Base-by-base conservation (phyloP, 768 basidiomycete species). In the Russula abietina region DNA sequence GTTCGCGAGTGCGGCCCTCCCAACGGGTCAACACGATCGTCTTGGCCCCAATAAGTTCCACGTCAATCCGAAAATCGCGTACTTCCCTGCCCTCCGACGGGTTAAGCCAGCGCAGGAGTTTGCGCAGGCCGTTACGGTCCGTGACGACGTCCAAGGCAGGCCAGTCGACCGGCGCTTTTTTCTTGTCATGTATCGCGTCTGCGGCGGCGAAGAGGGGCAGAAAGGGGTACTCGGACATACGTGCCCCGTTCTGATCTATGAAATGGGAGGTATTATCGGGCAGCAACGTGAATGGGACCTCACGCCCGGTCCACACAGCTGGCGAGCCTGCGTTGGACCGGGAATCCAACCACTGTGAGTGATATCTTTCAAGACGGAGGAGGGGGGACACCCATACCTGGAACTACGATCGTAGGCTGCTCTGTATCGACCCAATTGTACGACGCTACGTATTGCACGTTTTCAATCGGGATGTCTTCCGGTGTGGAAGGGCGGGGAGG, bases 21-120 rank as follows among this genome's bases (percentile, higher is more conserved):
- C 74, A 75, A 1, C 89, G 75, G 59, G 81, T 83, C 67, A 90
- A 73, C 30, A 91, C 68, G 17, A 88, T 74, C 0, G 89, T 89
- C 59, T 75, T 76, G 19, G 68, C 68, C 0, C 88, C 87, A 0
- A 77, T 79, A 19, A 88, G 75, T 69, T 91, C 83, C 4, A 84
- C 64, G 60, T 92, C 88, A 65, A 92, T 87, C 22, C 89, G 76
- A 69, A 91, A 92, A 58, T 82, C 80, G 14, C 73, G 69, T n/a
- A 68, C 64, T 11, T 72, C 73, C 28, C 73, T 75, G 19, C 69
- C 70, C 26, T 38, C 16, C 0, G 62, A 55, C 0, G 62, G 62
- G 24, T 19, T 59, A n/a, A 80, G 75, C 84, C 83, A 87, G 28
- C 83, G 76, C 24, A 84, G 68, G 45, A 90, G 73, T 70, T 87